Evolutionary conservation across 129 eudicot species (phyloP), one percentile per base, ranked within the genome.

Genomic region (Glebionis coronaria): DNA sequence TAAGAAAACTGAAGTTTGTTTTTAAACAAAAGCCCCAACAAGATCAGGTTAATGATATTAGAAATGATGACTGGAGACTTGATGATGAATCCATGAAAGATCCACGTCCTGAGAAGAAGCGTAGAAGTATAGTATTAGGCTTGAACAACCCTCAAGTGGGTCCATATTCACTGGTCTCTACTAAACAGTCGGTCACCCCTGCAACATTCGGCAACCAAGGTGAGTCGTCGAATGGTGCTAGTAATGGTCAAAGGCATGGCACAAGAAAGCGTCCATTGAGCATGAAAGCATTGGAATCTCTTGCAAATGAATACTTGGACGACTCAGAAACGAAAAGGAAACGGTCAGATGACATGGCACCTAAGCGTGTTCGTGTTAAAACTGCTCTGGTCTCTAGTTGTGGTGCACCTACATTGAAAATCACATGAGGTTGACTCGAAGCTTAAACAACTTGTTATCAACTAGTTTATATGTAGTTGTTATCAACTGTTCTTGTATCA

Each of bases 231-330:
- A 53, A 21, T 19, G 52, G 45, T 47, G 77, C 58, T 31, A 51
- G 44, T 35, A 35, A 11, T 53, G 13, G 57, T 53, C 35, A 74
- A 79, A 62, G 88, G 27, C 88, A 79, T 50, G 76, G 88, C 59
- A 83, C 74, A 21, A 83, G 88, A 72, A 83, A 73, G 82, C 69
- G 84, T 9, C 84, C 88, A 27, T 62, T 79, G 74, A 75, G 79
- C 25, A 63, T 79, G 7, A 83, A 69, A 72, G 88, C 84, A 38
- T 65, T 83, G 65, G 88, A 83, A 53, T 84, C 88, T 29, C 76
- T 79, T 67, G 88, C 78, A 12, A 66, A 60, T 65, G 50, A 19
- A 14, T 13, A 27, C 15, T 16, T 57, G 44, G 68, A 16, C 25
- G 25, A 23, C 65, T 73, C 83, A 2, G 71, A 75, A 72, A 75